Conservation (phyloP, 208 protist species). For the Trypanosoma brucei region DNA sequence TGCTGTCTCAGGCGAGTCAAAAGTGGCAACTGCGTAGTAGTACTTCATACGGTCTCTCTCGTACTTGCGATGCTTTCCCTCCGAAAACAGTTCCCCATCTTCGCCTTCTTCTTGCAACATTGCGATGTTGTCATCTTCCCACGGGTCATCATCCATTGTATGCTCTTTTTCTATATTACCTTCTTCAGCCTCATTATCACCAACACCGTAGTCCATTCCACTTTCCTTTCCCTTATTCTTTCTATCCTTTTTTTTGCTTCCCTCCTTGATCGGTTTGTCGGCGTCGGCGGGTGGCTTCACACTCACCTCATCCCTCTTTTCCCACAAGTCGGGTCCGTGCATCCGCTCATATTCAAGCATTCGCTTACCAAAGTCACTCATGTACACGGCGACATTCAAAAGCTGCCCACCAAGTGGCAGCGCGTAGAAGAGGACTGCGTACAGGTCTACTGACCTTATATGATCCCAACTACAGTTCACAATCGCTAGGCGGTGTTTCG, state of each 20-base stretch:
- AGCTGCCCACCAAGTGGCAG: conserved; percentile 92
- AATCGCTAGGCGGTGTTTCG: conserved; percentile 88
- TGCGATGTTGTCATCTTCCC: conserved; percentile 65
- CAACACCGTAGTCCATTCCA: background rate
- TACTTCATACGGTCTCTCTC: conserved; percentile 93
- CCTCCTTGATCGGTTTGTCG: conserved; percentile 1
- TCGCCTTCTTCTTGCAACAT: conserved; percentile 79
- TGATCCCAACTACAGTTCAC: conserved; percentile 97
- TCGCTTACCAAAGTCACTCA: conserved; percentile 93
- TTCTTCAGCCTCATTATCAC: conserved; percentile 16
- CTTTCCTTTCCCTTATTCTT: conserved; percentile 6
- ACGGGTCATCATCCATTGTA: conserved; percentile 56
- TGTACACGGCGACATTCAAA: conserved; percentile 89
- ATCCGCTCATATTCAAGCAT: conserved; percentile 86
- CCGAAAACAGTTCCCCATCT: conserved; percentile 86
- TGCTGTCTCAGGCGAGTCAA: conserved; percentile 91
- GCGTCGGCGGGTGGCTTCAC: background rate
- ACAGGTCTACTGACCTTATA: conserved; percentile 91
- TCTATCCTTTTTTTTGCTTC: conserved; percentile 6
- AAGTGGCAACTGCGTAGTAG: conserved; percentile 97
- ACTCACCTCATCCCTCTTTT: conserved; percentile 39
- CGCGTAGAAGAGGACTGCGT: conserved; percentile 94
- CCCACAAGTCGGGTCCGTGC: conserved; percentile 84
- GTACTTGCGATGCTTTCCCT: conserved; percentile 90
- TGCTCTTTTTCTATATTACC: conserved; percentile 17